phyloP scores from a whole-genome alignment of 2,329 filamentous ascomycete genomes.

The Paracoccidioides lutzii region DNA sequence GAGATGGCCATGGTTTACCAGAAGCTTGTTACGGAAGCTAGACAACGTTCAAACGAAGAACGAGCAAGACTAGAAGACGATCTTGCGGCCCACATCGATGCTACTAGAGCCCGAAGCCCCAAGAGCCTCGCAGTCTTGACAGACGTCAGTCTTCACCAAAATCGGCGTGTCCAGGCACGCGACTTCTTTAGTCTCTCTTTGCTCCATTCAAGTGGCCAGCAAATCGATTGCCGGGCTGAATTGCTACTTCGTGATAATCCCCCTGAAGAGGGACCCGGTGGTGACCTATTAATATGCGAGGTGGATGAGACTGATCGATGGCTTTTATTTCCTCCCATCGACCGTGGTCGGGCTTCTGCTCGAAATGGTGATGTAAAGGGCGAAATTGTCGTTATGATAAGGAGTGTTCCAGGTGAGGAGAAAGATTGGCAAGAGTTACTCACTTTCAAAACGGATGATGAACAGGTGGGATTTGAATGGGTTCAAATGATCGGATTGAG shows the following conservation, averaged over 20 bases:
- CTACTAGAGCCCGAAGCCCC: slow-evolving; percentile 65
- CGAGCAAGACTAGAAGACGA: slow-evolving; percentile 67
- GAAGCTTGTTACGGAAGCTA: slow-evolving; percentile 60
- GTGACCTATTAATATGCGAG: slow-evolving; percentile 87
- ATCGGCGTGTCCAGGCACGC: slow-evolving; percentile 71
- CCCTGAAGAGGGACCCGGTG: slow-evolving; percentile 50
- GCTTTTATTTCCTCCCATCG: slow-evolving; percentile 85
- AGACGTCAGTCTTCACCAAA: slow-evolving; percentile 59
- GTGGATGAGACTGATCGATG: slow-evolving; percentile 65
- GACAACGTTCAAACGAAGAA: slow-evolving; percentile 61
- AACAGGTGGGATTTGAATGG: slow-evolving; percentile 74
- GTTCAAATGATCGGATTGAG: slow-evolving; percentile 63
- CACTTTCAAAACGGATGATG: slow-evolving; percentile 60
- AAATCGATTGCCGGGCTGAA: slow-evolving; percentile 80
- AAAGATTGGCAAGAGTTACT: slow-evolving; percentile 74
- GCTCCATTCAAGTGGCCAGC: slow-evolving; percentile 76
- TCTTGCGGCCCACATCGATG: slow-evolving; percentile 71
- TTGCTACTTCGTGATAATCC: slow-evolving; percentile 72
- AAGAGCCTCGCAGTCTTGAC: slow-evolving; percentile 60
- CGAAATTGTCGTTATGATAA: slow-evolving; percentile 77
- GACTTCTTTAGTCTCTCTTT: slow-evolving; percentile 82
- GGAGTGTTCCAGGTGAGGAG: slow-evolving; percentile 49
- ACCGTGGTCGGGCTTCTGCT: slow-evolving; percentile 60
- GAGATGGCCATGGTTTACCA: slow-evolving; percentile 53
- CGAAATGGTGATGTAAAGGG: slow-evolving; percentile 58